Base-by-base conservation (phyloP, 208 protist species). In the Crithidia expoeki region DNA sequence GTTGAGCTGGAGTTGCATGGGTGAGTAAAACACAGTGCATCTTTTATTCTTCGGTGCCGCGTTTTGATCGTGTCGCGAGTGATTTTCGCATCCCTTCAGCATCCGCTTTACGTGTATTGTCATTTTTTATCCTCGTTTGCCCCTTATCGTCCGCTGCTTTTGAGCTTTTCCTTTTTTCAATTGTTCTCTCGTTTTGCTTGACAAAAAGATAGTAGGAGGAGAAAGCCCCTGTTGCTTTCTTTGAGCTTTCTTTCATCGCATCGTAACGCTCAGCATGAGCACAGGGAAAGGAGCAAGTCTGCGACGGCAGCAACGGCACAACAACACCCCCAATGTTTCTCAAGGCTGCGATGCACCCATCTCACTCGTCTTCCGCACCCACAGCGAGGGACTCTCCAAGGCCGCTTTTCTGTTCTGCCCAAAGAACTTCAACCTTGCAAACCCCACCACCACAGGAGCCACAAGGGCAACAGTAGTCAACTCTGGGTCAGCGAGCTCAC, bases 361-460 rank as follows among this genome's bases (percentile, higher is more conserved):
- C n/a, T 83, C 72, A 5, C 81, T 95, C n/a, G 83, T 92, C 19
- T 95, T 95, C 52, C 90, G 90, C 33, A 77, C 76, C 0, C 90
- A 95, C 73, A 69, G 53, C 25, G 88, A 93, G 34, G 59, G 28
- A 30, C 61, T 92, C 38, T 86, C 86, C 16, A 83, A 80, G 62
- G 84, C 70, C 16, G 80, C 72, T 7, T 95, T 95, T 74, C 77
- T 95, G 16, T 95, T 90, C 64, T 88, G 69, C 42, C 88, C 90
- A 17, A 85, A 84, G 50, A 90, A 93, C 67, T 95, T 91, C 60
- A 79, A 78, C 56, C 62, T 89, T 14, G 46, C 57, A 23, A 77
- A 72, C 57, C 65, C 72, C 2, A 44, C 46, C 49, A 53, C 58
- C 23, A 34, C 57, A 17, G 38, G 34, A 33, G 23, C 55, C 53